Percentiles rank a stretch among this genome's conserved stretches.
Evolutionary conservation across 148 eudicot species (phyloP).

Genomic region (Vaccinium vitisidaea): DNA sequence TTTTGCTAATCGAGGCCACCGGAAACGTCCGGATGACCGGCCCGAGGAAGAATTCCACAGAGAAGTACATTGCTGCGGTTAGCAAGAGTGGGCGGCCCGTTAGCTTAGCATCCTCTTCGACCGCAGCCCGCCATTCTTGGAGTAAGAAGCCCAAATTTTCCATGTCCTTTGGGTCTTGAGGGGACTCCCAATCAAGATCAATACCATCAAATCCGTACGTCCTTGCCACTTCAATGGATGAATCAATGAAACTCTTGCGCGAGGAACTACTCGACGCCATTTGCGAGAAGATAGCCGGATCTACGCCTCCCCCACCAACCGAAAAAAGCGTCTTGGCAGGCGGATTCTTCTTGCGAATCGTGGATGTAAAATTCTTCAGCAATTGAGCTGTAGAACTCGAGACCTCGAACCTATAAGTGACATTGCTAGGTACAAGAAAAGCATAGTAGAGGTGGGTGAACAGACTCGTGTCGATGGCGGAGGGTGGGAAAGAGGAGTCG

Average conservation of each 20-base stretch:
- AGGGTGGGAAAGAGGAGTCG: too few species aligned
- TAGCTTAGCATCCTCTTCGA: slow-evolving; percentile 30
- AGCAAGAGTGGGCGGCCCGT: not conserved
- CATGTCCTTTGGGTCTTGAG: slow-evolving; percentile 36
- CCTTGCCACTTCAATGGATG: slow-evolving; percentile 42
- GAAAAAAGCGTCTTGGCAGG: slow-evolving; percentile 38
- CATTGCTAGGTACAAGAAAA: too few species aligned
- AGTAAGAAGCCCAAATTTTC: slow-evolving; percentile 24
- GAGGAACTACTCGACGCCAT: slow-evolving; percentile 21
- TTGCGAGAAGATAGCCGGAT: slow-evolving; percentile 15
- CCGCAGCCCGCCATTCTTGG: slow-evolving; percentile 43
- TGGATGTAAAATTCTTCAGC: slow-evolving; percentile 40
- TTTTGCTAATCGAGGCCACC: slow-evolving; percentile 24
- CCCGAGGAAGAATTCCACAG: slow-evolving; percentile 8
- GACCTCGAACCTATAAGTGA: too few species aligned
- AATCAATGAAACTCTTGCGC: slow-evolving; percentile 34
- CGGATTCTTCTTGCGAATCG: slow-evolving; percentile 33
- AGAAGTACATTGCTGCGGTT: too few species aligned
- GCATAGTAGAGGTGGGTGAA: too few species aligned
- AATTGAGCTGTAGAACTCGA: too few species aligned
- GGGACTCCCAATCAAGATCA: slow-evolving; percentile 55
- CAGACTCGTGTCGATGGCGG: too few species aligned
- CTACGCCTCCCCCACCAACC: slow-evolving; percentile 35
- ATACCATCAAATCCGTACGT: slow-evolving; percentile 45
- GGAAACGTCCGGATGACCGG: slow-evolving; percentile 25